Evolutionary conservation across 306 rosid genomes (phyloP).

Genomic region (Quercus variabilis): DNA sequence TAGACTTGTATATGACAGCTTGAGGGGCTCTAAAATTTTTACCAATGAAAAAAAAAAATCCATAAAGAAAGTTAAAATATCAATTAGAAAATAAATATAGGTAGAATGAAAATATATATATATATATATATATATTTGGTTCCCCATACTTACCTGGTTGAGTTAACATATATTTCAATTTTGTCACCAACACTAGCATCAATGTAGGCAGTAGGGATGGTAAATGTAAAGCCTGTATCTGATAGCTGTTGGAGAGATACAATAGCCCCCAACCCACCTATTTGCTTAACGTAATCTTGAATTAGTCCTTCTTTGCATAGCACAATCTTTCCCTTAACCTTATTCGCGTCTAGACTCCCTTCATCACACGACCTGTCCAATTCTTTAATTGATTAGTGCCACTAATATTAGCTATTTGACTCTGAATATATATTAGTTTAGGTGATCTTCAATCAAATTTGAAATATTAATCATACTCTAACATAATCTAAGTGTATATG

Average conservation of each 20-base stretch:
- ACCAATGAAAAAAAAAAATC: too few species aligned
- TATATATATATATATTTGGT: too few species aligned
- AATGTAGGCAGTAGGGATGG: conserved; percentile 41
- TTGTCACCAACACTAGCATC: conserved; percentile 28
- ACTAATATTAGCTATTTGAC: background rate
- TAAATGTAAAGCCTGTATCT: conserved; percentile 31
- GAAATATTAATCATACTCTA: background rate
- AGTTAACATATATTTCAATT: conserved; percentile 55
- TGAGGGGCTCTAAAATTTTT: too few species aligned
- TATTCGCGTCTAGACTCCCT: too few species aligned
- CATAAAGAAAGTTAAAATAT: too few species aligned
- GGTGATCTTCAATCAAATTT: background rate
- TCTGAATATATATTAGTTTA: too few species aligned
- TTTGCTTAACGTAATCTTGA: conserved; percentile 40
- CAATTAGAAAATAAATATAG: too few species aligned
- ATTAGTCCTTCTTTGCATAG: conserved; percentile 40
- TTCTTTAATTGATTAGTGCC: too few species aligned
- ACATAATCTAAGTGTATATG: too few species aligned
- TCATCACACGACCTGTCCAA: too few species aligned
- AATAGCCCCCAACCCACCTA: conserved; percentile 58
- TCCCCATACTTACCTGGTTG: conserved; percentile 48
- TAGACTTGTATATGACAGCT: too few species aligned
- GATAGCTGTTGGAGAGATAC: conserved; percentile 19
- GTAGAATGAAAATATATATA: too few species aligned
- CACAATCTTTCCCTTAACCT: conserved; percentile 28